Evolutionary conservation across 257 asterid species (phyloP), one percentile per base, ranked within the genome.

Genomic region (Capsicum pubescens): DNA sequence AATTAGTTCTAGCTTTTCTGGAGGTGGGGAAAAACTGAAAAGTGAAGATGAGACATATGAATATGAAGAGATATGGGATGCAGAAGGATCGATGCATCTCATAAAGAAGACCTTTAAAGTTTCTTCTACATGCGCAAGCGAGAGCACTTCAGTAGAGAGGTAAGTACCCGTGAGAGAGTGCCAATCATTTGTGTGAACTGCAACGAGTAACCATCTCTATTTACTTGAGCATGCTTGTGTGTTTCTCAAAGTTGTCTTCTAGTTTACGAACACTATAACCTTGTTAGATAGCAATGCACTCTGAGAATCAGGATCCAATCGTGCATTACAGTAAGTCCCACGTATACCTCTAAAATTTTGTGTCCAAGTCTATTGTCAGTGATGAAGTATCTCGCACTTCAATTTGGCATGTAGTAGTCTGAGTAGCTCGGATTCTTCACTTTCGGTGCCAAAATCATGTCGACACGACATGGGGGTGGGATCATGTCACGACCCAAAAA

Each of bases 11-110:
- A 87, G 86, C 84, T 88, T 92, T 86, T 87, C 89, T n/a, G 86
- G 88, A 57, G 88, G 64, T 54, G 87, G 46, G 14, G 72, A 83
- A 70, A 97, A 97, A 84, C 97, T 90, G 89, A 97, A 97, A 88
- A 91, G 87, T 12, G 99, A 96, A 42, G 99, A 96, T 68, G 98
- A 95, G 67, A 86, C 85, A 54, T 92, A 91, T 66, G 98, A 97
- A 89, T 95, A 94, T 77, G 99, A 97, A 86, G 95, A 90, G 90
- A 82, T 95, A 10, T 97, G 99, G 99, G 99, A 93, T 88, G 95
- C 98, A 8, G 99, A 97, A 89, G 99, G 99, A 79, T 82, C 97
- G 5, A 95, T 97, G 98, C 99, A 97, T 92, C 98, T 95, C 17
- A 89, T 95, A 90, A 93, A 91, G 91, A 91, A 93, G 91, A 63